Conservation (phyloP, 768 basidiomycete species). For the Lyophyllum atratum region DNA sequence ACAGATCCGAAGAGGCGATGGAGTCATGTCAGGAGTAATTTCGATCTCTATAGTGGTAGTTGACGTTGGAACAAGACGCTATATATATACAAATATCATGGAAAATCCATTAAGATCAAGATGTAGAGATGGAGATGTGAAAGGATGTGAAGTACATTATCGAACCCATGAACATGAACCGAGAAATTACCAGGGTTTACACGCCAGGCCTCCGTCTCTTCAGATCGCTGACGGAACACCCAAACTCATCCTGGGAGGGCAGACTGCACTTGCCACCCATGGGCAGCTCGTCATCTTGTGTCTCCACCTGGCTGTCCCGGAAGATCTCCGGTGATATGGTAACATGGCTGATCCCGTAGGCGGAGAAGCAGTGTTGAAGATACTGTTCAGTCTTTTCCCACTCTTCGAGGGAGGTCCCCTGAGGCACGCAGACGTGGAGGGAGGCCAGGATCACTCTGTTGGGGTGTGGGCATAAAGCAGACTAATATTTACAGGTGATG, state of each 20-base stretch:
- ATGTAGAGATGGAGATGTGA: too few relatives aligned
- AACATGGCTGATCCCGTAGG: slow-evolving; percentile 55
- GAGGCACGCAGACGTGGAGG: slow-evolving; percentile 53
- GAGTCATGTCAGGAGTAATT: too few relatives aligned
- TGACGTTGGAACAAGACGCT: too few relatives aligned
- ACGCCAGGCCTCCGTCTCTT: slow-evolving; percentile 33
- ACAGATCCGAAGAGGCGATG: too few relatives aligned
- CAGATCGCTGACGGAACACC: slow-evolving; percentile 42
- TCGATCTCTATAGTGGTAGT: too few relatives aligned
- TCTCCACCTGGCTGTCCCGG: slow-evolving; percentile 31
- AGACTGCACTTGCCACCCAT: slow-evolving; percentile 31
- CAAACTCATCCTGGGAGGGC: slow-evolving; percentile 40
- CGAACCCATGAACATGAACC: too few relatives aligned
- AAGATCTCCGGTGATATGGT: slow-evolving; percentile 55
- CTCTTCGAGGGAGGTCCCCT: slow-evolving; percentile 45
- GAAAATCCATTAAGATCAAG: too few relatives aligned
- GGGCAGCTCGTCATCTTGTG: slow-evolving; percentile 29
- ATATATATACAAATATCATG: too few relatives aligned
- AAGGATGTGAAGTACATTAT: too few relatives aligned
- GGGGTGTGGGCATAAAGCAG: background rate
- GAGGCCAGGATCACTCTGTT: slow-evolving; percentile 51
- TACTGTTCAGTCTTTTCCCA: slow-evolving; percentile 53
- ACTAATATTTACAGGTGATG: slow-evolving; percentile 1
- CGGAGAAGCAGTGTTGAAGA: slow-evolving; percentile 52
- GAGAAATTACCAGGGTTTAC: too few relatives aligned